Conservation (phyloP, 2,329 filamentous ascomycete genomes). For the Penicillium sp. region DNA sequence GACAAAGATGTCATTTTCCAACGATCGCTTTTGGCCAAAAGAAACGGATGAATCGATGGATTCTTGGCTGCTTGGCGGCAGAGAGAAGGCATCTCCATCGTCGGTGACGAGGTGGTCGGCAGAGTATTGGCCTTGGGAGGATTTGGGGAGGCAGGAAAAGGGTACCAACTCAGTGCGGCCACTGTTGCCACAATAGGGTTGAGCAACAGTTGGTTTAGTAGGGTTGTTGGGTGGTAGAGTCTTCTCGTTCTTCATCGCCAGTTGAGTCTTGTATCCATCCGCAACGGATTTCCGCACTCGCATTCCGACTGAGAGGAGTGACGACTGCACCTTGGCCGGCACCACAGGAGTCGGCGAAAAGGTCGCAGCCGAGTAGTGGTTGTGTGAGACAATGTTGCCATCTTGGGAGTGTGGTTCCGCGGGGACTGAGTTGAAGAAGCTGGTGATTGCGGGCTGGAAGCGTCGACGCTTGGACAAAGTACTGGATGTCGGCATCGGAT, state of each 20-base stretch:
- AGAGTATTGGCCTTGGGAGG: slow-evolving; percentile 31
- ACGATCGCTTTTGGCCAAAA: slow-evolving; percentile 41
- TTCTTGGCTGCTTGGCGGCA: slow-evolving; percentile 41
- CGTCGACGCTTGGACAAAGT: slow-evolving; percentile 41
- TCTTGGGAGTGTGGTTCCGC: slow-evolving; percentile 11
- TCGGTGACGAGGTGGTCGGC: slow-evolving; percentile 30
- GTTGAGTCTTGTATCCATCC: slow-evolving; percentile 80
- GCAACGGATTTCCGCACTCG: slow-evolving; percentile 86
- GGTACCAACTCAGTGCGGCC: slow-evolving; percentile 62
- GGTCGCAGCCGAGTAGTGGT: slow-evolving; percentile 40
- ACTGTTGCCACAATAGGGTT: slow-evolving; percentile 9
- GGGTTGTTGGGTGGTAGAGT: slow-evolving; percentile 3
- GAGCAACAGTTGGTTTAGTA: not conserved
- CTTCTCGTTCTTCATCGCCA: slow-evolving; percentile 25
- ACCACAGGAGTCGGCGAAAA: slow-evolving; percentile 49
- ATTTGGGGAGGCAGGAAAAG: slow-evolving; percentile 74
- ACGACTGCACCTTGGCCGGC: slow-evolving; percentile 66
- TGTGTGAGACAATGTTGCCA: slow-evolving; percentile 29
- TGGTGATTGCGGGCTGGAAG: slow-evolving; percentile 44
- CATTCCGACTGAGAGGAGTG: slow-evolving; percentile 90
- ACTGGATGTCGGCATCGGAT: slow-evolving; percentile 8
- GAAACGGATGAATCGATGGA: slow-evolving; percentile 28
- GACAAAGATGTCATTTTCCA: slow-evolving; percentile 37
- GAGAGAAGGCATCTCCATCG: slow-evolving; percentile 36
- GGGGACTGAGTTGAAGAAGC: slow-evolving; percentile 32